Conservation (phyloP, 306 rosid species). For the Prinsepia uniflora region DNA sequence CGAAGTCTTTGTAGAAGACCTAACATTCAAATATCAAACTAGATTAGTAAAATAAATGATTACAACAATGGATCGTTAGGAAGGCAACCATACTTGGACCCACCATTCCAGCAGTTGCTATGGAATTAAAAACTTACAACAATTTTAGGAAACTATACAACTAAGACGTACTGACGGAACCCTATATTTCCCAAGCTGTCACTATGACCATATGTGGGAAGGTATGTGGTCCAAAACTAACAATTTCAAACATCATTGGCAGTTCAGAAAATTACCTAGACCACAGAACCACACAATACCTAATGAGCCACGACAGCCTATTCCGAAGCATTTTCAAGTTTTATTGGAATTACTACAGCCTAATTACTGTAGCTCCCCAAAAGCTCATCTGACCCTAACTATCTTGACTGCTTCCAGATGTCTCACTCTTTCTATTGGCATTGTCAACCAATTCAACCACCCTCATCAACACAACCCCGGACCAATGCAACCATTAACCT, state of each 20-base stretch:
- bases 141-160: not conserved
- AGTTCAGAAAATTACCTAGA: not conserved
- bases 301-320: too few relatives aligned
- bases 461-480: too few relatives aligned
- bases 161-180: not conserved
- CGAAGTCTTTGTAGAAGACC: conserved; percentile 5
- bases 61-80: not conserved
- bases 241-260: not conserved
- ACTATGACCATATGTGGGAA: not conserved
- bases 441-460: too few relatives aligned
- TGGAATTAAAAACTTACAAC: not conserved
- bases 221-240: not conserved
- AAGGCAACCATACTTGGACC: not conserved
- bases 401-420: too few relatives aligned
- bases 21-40: not conserved
- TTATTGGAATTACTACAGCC: too few relatives aligned
- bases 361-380: too few relatives aligned
- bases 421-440: too few relatives aligned
- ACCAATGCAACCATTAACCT: too few relatives aligned
- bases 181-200: not conserved
- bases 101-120: not conserved
- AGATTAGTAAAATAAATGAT: not conserved
- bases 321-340: too few relatives aligned
- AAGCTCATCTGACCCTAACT: too few relatives aligned
- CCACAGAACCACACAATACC: too few relatives aligned